Base-by-base conservation (phyloP, 805 yeast species). In the Zygoascus biomembranicola region DNA sequence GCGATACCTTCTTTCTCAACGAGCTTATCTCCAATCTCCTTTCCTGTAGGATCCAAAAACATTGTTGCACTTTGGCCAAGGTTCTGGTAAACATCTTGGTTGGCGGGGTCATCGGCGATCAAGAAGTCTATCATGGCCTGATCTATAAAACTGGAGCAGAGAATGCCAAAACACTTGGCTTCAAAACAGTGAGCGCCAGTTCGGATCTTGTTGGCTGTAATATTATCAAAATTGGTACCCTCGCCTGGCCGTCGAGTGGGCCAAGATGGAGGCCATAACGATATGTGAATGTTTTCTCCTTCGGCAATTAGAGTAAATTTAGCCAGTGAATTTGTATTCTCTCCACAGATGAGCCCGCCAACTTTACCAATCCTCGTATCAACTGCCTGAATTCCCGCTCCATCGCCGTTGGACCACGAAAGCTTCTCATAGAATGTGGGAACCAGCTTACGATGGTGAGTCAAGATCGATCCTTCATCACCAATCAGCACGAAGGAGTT, bases 311-410 rank as follows among this genome's bases (percentile, higher is more conserved):
- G 52, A 18, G 63, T 58, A 45, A 56, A 62, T 51, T 61, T 57
- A 14, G 66, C 66, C n/a, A 63, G 53, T 1, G 65, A 57, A 49
- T 59, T 63, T 10, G 66, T 61, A 44, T 61, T 60, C 44, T 61
- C 64, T 14, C 64, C 63, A 52, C 64, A 61, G 45, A 61, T 57
- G 37, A 61, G 48, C 11, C 60, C 57, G 20, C 64, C 64, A 32
- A 61, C 53, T 46, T 61, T 61, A 14, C 64, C 64, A 26, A 47
- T 43, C 43, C 52, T 53, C 2, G 64, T 57, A 16, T 61, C 63
- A 28, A 60, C 58, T 32, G 56, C 64, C n/a, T 50, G 45, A 11
- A 61, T 47, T 19, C 63, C 63, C 6, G 57, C 32, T 13, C 63
- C 64, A 39, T 60, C 63, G 32, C 64, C 64, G 49, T 61, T 60